Percentiles rank a stretch among this genome's conserved stretches.
phyloP scores from a whole-genome alignment of 2,329 filamentous ascomycete genomes.

The Aspergillus amoenus region DNA sequence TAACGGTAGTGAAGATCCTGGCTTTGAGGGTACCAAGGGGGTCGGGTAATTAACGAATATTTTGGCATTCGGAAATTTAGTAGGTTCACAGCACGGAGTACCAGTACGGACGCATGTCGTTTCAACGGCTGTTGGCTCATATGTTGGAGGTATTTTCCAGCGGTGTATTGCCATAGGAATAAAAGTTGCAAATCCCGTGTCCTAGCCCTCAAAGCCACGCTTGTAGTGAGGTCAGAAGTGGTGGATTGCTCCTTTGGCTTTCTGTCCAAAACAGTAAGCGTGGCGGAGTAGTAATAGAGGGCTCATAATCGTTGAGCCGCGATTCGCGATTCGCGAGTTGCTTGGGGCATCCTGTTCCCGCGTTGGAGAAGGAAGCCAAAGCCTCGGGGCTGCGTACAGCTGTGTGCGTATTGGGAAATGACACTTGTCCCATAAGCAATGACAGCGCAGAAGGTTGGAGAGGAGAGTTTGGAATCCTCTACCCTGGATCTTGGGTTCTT shows the following conservation, averaged over 20 bases:
- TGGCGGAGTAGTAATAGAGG: not conserved
- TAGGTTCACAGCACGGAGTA: not conserved
- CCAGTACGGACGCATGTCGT: not conserved
- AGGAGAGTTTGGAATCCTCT: not conserved
- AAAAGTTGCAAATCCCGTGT: not conserved
- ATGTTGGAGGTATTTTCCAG: not conserved
- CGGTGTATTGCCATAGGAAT: not conserved
- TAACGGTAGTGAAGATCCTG: not conserved
- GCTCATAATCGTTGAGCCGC: not conserved
- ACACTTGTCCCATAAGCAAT: conserved; percentile 1
- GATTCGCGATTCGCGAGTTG: not conserved
- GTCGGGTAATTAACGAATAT: not conserved
- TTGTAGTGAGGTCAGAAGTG: not conserved
- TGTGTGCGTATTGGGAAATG: not conserved
- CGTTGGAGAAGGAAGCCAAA: not conserved
- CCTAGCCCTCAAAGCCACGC: too few relatives aligned
- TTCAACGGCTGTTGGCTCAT: too few relatives aligned
- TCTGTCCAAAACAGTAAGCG: not conserved
- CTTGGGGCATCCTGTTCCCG: not conserved
- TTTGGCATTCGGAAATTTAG: not conserved
- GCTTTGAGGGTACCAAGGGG: not conserved
- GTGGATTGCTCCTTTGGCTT: not conserved
- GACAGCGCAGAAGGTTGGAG: not conserved
- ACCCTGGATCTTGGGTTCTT: not conserved
- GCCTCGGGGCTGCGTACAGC: not conserved